Conservation (phyloP, 148 eudicot species). For the Beta vulgaris region DNA sequence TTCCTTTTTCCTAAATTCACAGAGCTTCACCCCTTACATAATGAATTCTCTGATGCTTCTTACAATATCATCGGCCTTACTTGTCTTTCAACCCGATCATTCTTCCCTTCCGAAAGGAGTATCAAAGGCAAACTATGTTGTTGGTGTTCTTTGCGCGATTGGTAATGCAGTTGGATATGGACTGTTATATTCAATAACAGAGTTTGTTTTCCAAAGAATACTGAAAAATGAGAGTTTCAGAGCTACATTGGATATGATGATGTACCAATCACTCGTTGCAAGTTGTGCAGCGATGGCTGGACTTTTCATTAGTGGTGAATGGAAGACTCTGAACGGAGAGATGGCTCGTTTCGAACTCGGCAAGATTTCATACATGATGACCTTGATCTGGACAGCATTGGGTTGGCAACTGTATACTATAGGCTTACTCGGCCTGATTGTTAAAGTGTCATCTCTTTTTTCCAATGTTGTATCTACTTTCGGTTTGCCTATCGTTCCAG, state of each 20-base stretch:
- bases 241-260: constrained; percentile 27
- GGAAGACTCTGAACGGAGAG: constrained; percentile 33
- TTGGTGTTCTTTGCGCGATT: constrained; percentile 40
- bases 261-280: constrained; percentile 25
- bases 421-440: constrained; percentile 34
- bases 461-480: constrained; percentile 41
- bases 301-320: constrained; percentile 41
- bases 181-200: constrained; percentile 14
- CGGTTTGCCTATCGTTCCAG: constrained; percentile 44
- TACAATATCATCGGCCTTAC: constrained; percentile 46
- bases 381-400: constrained; percentile 39
- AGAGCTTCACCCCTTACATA: constrained; percentile 42
- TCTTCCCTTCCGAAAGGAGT: constrained; percentile 21
- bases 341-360: constrained; percentile 31
- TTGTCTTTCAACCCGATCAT: constrained; percentile 29
- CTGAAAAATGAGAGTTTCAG: constrained; percentile 28
- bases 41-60: constrained; percentile 41
- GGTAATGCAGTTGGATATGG: constrained; percentile 38
- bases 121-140: constrained; percentile 5
- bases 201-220: constrained; percentile 19
- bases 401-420: constrained; percentile 39
- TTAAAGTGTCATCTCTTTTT: constrained; percentile 39
- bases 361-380: constrained; percentile 39
- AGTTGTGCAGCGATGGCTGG: constrained; percentile 29
- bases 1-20: constrained; percentile 41